Percentiles rank a stretch among this genome's conserved stretches.
Conservation (phyloP, 805 yeast species). For the Sugiyamaella americana region DNA sequence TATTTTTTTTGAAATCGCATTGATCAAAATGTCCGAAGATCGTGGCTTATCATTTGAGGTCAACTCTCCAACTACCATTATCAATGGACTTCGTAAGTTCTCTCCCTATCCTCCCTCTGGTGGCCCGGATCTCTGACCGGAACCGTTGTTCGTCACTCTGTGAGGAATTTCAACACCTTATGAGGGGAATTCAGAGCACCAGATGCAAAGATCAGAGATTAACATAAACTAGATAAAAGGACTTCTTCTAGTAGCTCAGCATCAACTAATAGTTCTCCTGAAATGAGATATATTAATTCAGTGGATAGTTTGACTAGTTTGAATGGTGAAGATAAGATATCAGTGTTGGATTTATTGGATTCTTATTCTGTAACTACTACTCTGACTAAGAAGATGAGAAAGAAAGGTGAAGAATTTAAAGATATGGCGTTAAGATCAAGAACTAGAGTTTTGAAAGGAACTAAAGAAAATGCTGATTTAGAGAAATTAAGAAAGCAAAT, state of each 20-base stretch:
- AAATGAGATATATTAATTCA: conserved; percentile 12
- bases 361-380: conserved; percentile 26
- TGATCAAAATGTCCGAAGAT: background rate
- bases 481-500: conserved; percentile 27
- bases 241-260: background rate
- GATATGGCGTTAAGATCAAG: conserved; percentile 24
- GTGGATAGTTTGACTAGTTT: conserved; percentile 17
- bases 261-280: conserved; percentile 12
- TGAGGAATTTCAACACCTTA: background rate
- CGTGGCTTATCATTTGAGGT: background rate
- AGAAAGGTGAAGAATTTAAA: conserved; percentile 25
- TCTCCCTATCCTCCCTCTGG: background rate
- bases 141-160: background rate
- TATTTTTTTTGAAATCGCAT: too few relatives aligned
- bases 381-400: conserved; percentile 24
- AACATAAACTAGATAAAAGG: background rate
- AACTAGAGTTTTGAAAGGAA: conserved; percentile 22
- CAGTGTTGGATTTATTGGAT: conserved; percentile 32
- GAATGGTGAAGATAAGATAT: conserved; percentile 24
- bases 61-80: background rate
- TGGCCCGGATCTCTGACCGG: background rate
- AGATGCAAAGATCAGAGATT: too few relatives aligned
- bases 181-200: too few relatives aligned
- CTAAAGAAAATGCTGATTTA: conserved; percentile 27
- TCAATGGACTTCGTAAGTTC: background rate